phyloP scores from a whole-genome alignment of 495 filamentous ascomycete species.

The Xylaria longipes region DNA sequence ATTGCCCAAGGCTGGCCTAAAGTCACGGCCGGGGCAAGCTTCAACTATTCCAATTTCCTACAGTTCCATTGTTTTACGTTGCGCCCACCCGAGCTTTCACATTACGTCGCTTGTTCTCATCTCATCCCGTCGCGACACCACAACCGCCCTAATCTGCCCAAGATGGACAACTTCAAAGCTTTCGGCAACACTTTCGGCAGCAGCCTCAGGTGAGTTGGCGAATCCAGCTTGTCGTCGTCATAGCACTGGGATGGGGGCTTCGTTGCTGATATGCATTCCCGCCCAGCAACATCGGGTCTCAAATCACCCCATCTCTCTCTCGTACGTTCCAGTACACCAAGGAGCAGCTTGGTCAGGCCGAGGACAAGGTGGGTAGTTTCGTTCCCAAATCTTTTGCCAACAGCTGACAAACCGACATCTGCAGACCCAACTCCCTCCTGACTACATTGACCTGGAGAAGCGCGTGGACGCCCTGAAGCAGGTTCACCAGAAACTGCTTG shows the following conservation, averaged over 20 bases:
- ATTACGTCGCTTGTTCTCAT: constrained; percentile 8
- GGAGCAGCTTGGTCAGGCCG: constrained; percentile 93
- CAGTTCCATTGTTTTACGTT: constrained; percentile 9
- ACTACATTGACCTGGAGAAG: constrained; percentile 99
- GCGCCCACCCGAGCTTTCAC: not conserved
- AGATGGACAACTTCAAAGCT: constrained; percentile 74
- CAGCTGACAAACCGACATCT: constrained; percentile 20
- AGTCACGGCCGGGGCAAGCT: constrained; percentile 2
- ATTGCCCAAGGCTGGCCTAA: constrained; percentile 3
- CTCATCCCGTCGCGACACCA: constrained; percentile 4
- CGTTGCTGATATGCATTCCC: constrained; percentile 25
- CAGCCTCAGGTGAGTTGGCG: constrained; percentile 39
- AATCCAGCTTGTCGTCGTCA: constrained; percentile 18
- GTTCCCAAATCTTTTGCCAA: not conserved
- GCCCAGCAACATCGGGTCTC: constrained; percentile 53
- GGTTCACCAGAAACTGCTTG: constrained; percentile 94
- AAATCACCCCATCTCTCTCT: constrained; percentile 86
- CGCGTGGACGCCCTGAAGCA: constrained; percentile 96
- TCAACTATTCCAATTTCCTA: constrained; percentile 1
- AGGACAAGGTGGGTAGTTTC: constrained; percentile 75
- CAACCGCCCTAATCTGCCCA: constrained; percentile 23
- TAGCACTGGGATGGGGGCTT: constrained; percentile 8
- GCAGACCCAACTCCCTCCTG: constrained; percentile 92
- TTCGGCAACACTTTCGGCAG: constrained; percentile 59
- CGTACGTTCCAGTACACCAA: constrained; percentile 96